Evolutionary conservation across 2,329 filamentous ascomycete genomes (phyloP).

Genomic region (Colletotrichum destructivum): DNA sequence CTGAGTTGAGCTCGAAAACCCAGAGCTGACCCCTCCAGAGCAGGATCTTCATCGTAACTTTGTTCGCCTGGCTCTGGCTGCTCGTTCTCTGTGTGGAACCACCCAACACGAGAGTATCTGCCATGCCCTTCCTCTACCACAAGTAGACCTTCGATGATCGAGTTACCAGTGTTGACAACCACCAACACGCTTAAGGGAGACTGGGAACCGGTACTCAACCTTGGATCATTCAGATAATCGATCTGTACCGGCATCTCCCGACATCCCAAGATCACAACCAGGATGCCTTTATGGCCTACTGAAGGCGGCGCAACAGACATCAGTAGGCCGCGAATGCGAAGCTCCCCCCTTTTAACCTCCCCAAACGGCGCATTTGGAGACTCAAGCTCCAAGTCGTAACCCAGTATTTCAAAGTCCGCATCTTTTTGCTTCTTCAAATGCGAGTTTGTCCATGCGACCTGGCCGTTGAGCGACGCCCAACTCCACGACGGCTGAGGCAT

Average conservation of each 20-base stretch:
- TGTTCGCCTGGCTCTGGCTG: no score
- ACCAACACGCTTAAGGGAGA: neutral
- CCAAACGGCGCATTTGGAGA: neutral
- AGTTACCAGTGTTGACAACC: neutral
- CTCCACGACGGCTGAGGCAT: neutral
- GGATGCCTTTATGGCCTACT: neutral
- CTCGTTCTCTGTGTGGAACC: neutral
- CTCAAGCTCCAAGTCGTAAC: neutral
- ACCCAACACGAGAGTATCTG: neutral
- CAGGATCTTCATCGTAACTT: no score
- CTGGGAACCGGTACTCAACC: neutral
- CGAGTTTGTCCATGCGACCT: neutral
- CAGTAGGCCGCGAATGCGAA: neutral
- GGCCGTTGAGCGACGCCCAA: neutral
- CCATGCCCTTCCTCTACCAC: neutral
- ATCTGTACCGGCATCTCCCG: neutral
- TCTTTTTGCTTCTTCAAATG: neutral
- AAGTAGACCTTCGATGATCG: neutral
- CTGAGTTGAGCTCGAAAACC: no score
- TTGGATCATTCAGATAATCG: neutral
- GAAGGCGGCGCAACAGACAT: neutral
- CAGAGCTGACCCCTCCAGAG: no score
- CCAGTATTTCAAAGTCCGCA: neutral
- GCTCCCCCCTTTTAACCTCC: neutral
- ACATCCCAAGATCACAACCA: neutral